Conservation (phyloP, 306 rosid genomes). For the Canavalia ensiformis region DNA sequence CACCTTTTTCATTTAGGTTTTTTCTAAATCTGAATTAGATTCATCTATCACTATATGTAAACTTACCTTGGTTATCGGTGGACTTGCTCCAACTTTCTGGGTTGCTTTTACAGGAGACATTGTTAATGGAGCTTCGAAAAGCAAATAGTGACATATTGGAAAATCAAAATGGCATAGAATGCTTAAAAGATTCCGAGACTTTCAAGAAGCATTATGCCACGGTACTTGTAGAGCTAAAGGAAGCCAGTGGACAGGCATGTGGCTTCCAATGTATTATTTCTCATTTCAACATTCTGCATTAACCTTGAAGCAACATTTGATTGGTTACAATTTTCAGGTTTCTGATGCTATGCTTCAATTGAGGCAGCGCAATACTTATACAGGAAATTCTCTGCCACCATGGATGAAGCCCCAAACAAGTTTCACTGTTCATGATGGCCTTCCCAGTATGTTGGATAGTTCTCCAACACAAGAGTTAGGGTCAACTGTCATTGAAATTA, state of each 20-base stretch:
- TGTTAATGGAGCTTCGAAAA: constrained; percentile 69
- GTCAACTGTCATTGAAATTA: constrained; percentile 70
- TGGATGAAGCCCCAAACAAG: constrained; percentile 64
- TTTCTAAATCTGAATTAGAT: constrained; percentile 25
- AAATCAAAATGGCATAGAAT: constrained; percentile 67
- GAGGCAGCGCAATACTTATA: constrained; percentile 81
- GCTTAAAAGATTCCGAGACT: constrained; percentile 66
- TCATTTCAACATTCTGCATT: constrained; percentile 25
- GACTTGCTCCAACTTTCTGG: constrained; percentile 20
- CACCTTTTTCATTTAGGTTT: constrained; percentile 28
- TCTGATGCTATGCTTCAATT: constrained; percentile 72
- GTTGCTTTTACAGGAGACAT: constrained; percentile 60
- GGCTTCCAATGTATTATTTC: constrained; percentile 76
- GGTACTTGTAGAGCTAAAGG: constrained; percentile 96
- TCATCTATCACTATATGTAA: constrained; percentile 23
- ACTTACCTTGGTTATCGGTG: constrained; percentile 22
- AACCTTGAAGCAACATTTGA: constrained; percentile 45
- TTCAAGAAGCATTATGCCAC: constrained; percentile 84
- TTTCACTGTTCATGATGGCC: constrained; percentile 53
- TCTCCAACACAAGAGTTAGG: constrained; percentile 69
- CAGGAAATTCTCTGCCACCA: constrained; percentile 61
- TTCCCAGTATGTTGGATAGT: constrained; percentile 60
- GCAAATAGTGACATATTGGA: constrained; percentile 64
- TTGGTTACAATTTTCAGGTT: constrained; percentile 67
- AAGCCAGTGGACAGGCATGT: constrained; percentile 99